Evolutionary conservation across 306 rosid genomes (phyloP).

Genomic region (Arachis stenosperma): DNA sequence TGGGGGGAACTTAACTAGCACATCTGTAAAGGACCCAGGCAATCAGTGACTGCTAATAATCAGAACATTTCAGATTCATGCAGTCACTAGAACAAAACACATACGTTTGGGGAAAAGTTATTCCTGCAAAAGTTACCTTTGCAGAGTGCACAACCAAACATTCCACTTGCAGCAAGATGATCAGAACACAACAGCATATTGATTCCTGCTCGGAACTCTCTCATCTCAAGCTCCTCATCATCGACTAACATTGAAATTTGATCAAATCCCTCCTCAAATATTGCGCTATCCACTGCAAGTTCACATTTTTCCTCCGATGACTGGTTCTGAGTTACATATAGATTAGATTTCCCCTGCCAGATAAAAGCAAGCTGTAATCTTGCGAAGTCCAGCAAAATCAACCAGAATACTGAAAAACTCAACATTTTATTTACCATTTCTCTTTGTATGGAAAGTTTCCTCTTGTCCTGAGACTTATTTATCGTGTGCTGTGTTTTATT

Average conservation of each 20-base stretch:
- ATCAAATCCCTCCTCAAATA: slow-evolving; percentile 50
- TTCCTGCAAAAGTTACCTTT: slow-evolving; percentile 64
- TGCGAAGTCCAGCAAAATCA: slow-evolving; percentile 30
- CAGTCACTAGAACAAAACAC: slow-evolving; percentile 27
- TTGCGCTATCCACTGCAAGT: slow-evolving; percentile 61
- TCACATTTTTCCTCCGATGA: slow-evolving; percentile 58
- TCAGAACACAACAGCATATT: slow-evolving; percentile 53
- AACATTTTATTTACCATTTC: slow-evolving; percentile 55
- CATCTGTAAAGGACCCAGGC: slow-evolving; percentile 55
- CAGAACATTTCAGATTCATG: slow-evolving; percentile 29
- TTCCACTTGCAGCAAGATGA: slow-evolving; percentile 60
- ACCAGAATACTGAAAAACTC: slow-evolving; percentile 23
- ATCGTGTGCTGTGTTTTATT: slow-evolving; percentile 56
- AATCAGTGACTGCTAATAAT: slow-evolving; percentile 32
- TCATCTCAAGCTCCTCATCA: slow-evolving; percentile 89
- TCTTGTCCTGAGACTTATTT: slow-evolving; percentile 60
- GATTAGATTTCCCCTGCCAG: slow-evolving; percentile 59
- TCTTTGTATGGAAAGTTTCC: slow-evolving; percentile 51
- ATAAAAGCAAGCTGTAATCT: slow-evolving; percentile 36
- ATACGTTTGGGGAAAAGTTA: slow-evolving; percentile 19
- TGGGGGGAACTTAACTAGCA: slow-evolving; percentile 84
- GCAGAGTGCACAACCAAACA: slow-evolving; percentile 74
- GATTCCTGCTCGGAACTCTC: slow-evolving; percentile 65
- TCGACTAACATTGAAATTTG: slow-evolving; percentile 68
- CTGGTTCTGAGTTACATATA: slow-evolving; percentile 46